Evolutionary conservation across 2,329 filamentous ascomycete species (phyloP).

Genomic region (Aspergillus thermomutatus): DNA sequence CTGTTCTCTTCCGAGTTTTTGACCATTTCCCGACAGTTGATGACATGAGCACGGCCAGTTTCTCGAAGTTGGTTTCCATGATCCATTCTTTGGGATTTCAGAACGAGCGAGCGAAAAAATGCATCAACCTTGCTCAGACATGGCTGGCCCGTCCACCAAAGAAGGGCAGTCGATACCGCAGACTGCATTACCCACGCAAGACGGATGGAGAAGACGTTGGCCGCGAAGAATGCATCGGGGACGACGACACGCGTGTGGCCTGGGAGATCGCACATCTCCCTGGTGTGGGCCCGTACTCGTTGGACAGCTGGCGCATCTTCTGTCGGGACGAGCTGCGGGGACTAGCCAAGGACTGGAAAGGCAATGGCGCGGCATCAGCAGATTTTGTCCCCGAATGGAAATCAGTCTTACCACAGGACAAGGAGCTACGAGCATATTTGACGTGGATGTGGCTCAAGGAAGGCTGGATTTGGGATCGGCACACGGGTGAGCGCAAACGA

Average conservation of each 20-base stretch:
- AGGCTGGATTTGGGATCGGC: slow-evolving; percentile 75
- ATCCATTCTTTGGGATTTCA: slow-evolving; percentile 71
- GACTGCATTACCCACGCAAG: slow-evolving; percentile 53
- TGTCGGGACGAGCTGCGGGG: slow-evolving; percentile 75
- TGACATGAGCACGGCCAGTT: slow-evolving; percentile 57
- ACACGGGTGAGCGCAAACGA: slow-evolving; percentile 55
- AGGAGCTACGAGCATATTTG: slow-evolving; percentile 82
- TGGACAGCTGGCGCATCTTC: slow-evolving; percentile 93
- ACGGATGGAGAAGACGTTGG: slow-evolving; percentile 50
- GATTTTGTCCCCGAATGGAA: slow-evolving; percentile 87
- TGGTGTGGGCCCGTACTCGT: slow-evolving; percentile 70
- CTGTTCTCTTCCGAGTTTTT: slow-evolving; percentile 68
- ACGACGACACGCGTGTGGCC: slow-evolving; percentile 50
- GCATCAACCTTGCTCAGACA: slow-evolving; percentile 66
- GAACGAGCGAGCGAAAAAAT: slow-evolving; percentile 61
- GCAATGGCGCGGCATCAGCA: slow-evolving; percentile 42
- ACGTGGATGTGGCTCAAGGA: slow-evolving; percentile 91
- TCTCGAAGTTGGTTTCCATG: slow-evolving; percentile 56
- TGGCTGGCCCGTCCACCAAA: slow-evolving; percentile 66
- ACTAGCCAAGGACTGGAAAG: slow-evolving; percentile 64
- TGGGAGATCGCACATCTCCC: slow-evolving; percentile 89
- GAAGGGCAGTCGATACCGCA: slow-evolving; percentile 55
- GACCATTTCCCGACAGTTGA: slow-evolving; percentile 64
- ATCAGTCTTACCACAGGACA: slow-evolving; percentile 76
- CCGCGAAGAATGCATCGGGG: slow-evolving; percentile 46